phyloP scores from a whole-genome alignment of 495 filamentous ascomycete species.

The Penicillium crystallinum region DNA sequence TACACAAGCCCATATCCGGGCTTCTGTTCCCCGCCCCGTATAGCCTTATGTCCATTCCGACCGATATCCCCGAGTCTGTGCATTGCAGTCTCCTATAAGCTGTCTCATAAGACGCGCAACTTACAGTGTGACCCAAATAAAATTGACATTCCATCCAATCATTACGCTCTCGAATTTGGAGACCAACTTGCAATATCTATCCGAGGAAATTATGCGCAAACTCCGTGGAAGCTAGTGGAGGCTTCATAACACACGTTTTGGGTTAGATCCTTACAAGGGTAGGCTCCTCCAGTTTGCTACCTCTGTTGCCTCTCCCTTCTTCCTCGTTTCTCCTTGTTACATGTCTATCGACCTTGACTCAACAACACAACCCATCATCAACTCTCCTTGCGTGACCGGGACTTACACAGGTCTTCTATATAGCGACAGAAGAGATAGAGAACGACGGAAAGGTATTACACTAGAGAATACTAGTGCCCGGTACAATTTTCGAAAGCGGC shows the following conservation, averaged over 20 bases:
- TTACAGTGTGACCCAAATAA: too few relatives aligned
- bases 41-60: not conserved
- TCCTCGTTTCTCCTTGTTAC: not conserved
- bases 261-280: not conserved
- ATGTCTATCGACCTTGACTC: not conserved
- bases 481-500: too few relatives aligned
- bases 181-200: too few relatives aligned
- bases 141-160: too few relatives aligned
- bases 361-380: not conserved
- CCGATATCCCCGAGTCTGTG: not conserved
- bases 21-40: too few relatives aligned
- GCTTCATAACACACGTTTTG: not conserved
- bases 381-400: not conserved
- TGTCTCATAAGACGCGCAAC: too few relatives aligned
- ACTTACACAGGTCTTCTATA: not conserved
- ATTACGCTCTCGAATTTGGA: too few relatives aligned
- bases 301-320: not conserved
- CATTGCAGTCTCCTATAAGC: too few relatives aligned
- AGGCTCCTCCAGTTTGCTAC: not conserved
- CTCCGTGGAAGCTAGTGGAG: not conserved
- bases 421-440: not conserved
- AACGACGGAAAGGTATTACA: not conserved
- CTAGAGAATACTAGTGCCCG: too few relatives aligned
- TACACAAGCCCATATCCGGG: too few relatives aligned
- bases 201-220: not conserved